phyloP scores from a whole-genome alignment of 2,329 filamentous ascomycete genomes.

The Aspergillus pseudoglaucus region DNA sequence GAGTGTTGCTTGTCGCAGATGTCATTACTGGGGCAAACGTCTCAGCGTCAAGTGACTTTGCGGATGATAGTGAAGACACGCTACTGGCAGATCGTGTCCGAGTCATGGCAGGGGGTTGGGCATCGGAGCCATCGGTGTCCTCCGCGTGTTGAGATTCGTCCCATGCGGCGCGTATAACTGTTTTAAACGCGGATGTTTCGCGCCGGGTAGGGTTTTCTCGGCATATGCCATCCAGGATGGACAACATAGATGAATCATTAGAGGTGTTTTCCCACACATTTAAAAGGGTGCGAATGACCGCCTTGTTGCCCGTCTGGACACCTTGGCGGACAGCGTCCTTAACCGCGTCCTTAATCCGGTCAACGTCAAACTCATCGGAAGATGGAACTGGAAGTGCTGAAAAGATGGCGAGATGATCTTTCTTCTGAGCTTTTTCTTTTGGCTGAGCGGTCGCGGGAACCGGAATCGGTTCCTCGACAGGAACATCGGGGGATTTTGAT shows the following conservation, averaged over 20 bases:
- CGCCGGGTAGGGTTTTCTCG: conserved; percentile 19
- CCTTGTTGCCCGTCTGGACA: conserved; percentile 21
- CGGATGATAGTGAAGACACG: conserved; percentile 35
- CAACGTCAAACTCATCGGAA: conserved; percentile 21
- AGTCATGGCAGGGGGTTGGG: conserved; percentile 6
- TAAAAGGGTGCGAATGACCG: conserved; percentile 23
- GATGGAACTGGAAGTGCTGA: conserved; percentile 14
- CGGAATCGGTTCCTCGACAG: background rate
- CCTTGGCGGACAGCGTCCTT: conserved; percentile 22
- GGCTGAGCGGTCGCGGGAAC: conserved; percentile 3
- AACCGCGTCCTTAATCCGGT: conserved; percentile 21
- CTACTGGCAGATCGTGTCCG: conserved; percentile 22
- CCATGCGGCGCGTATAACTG: conserved; percentile 23
- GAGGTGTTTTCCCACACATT: conserved; percentile 21
- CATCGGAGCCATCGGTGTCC: conserved; percentile 2
- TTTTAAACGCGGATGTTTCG: conserved; percentile 24
- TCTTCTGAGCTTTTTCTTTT: conserved; percentile 3
- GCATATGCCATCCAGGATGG: conserved; percentile 24
- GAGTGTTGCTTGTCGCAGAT: conserved; percentile 9
- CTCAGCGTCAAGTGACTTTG: conserved; percentile 32
- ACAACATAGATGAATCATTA: conserved; percentile 26
- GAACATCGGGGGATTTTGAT: background rate
- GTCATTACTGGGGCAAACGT: conserved; percentile 20
- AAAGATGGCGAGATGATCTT: conserved; percentile 12
- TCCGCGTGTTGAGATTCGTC: conserved; percentile 14